These are phyloP conservation scores for Abelmoschus esculentus DNA, from an alignment of 345 rosid genomes.

Conservation along the genomic window DNA sequence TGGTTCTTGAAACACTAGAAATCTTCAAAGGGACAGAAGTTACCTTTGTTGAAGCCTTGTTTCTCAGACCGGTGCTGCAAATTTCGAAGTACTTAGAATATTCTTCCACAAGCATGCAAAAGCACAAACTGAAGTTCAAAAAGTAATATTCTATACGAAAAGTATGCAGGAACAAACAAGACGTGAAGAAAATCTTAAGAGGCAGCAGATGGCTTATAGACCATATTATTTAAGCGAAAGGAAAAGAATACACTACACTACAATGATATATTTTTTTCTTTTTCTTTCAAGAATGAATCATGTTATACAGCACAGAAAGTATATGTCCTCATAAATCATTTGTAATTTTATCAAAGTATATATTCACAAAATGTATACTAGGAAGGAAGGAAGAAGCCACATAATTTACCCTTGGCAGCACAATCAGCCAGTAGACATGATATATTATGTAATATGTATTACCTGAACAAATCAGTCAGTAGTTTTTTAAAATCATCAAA, in stretches of 20 bases:
- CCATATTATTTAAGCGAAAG: not conserved
- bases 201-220: not conserved
- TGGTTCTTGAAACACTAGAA: no score
- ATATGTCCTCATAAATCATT: conserved; percentile 49
- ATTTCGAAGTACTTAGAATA: no score
- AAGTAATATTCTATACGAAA: not conserved
- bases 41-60: no score
- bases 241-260: not conserved
- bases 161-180: not conserved
- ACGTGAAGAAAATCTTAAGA: not conserved
- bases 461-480: conserved; percentile 47
- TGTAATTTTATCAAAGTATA: conserved; percentile 26
- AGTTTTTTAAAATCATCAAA: conserved; percentile 21
- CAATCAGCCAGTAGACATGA: conserved; percentile 11
- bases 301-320: conserved; percentile 47
- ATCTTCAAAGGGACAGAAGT: no score
- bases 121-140: no score
- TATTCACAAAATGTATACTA: conserved; percentile 69
- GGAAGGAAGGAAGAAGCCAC: conserved; percentile 18
- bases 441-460: conserved; percentile 8
- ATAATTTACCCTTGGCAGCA: conserved; percentile 17
- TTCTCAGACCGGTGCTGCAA: no score
- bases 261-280: conserved; percentile 6
- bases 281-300: conserved; percentile 46
- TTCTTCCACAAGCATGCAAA: no score